Evolutionary conservation across 1,284 basidiomycete species (phyloP), one percentile per base, ranked within the genome.

Genomic region (Leccinum pachyderme): DNA sequence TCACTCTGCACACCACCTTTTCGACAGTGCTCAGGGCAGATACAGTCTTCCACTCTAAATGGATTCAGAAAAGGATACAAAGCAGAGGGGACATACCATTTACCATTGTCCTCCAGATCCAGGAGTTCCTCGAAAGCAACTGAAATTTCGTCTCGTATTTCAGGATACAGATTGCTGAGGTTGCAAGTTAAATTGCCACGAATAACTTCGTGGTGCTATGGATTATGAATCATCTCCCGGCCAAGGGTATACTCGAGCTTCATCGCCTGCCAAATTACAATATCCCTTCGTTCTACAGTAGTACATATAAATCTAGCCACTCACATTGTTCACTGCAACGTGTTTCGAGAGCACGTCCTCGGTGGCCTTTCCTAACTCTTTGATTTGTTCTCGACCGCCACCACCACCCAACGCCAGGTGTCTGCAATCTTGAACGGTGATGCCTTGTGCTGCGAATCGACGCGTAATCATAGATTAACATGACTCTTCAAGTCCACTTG

Each of bases 371-470:
- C 71, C 63, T 7, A 81, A 35, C 22, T 81, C 79, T 2, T 79
- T 73, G 5, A 77, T 61, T 28, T 73, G 61, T 24, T 71, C 60
- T 0, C 62, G 65, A 9, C 69, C 72, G 18, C 63, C 22, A 80
- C 44, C 12, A 81, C 69, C 0, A 73, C 51, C 79, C 78, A 81
- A 37, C 61, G 59, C 25, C 65, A 65, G 4, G 72, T 48, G 1
- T 68, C 61, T 0, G 78, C 64, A 8, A 81, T 54, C 57, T 78
- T 79, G 69, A 79, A 80, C 2, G 68, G 59, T 0, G 54, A 56
- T 7, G 64, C 63, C 11, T 67, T 71, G 56, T 58, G 25, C 57
- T 58, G 31, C 22, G 22, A 15, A 31, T 37, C n/a, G 15, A 37
- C 35, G n/a, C 12, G n/a, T 35, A 31, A 39, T 4, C n/a, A 7